Evolutionary conservation across 495 filamentous ascomycete genomes (phyloP).

Genomic region (Penicillium macrosclerotiorum): DNA sequence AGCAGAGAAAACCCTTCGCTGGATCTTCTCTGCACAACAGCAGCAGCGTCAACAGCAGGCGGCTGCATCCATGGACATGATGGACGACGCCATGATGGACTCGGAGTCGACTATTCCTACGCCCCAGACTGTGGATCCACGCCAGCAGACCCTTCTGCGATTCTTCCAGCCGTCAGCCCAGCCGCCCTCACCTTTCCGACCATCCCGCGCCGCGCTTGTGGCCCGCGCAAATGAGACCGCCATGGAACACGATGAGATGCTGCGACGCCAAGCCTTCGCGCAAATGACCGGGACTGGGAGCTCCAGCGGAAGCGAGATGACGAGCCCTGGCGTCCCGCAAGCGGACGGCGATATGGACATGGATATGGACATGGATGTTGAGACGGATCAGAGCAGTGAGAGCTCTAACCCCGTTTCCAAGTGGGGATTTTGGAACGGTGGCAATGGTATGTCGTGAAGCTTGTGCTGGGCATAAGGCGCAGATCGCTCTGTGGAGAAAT

Average conservation of each 20-base stretch:
- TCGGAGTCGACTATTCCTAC: slow-evolving; percentile 15
- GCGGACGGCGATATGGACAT: slow-evolving; percentile 18
- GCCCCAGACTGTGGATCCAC: slow-evolving; percentile 37
- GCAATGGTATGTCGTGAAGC: not conserved
- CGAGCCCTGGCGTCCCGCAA: slow-evolving; percentile 21
- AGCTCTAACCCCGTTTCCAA: slow-evolving; percentile 15
- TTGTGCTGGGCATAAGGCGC: slow-evolving; percentile 1
- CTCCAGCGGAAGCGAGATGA: slow-evolving; percentile 22
- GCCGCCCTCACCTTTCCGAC: slow-evolving; percentile 20
- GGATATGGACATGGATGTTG: slow-evolving; percentile 43
- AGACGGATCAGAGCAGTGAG: slow-evolving; percentile 43
- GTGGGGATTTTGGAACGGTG: slow-evolving; percentile 21
- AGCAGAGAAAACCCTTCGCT: slow-evolving; percentile 46
- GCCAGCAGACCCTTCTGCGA: slow-evolving; percentile 43
- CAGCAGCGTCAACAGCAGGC: slow-evolving; percentile 30
- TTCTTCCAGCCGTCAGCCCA: slow-evolving; percentile 43
- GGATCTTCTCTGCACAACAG: slow-evolving; percentile 44
- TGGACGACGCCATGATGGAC: slow-evolving; percentile 34
- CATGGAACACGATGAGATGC: slow-evolving; percentile 10
- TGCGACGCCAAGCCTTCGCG: slow-evolving; percentile 20
- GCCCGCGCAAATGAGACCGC: slow-evolving; percentile 26
- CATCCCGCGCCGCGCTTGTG: slow-evolving; percentile 27
- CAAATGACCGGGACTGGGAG: slow-evolving; percentile 16
- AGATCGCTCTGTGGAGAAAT: slow-evolving; percentile 9
- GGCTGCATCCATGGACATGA: slow-evolving; percentile 12